Evolutionary conservation across 2,329 filamentous ascomycete species (phyloP), one percentile per base, ranked within the genome.

Genomic region (Blastomyces emzantsi): DNA sequence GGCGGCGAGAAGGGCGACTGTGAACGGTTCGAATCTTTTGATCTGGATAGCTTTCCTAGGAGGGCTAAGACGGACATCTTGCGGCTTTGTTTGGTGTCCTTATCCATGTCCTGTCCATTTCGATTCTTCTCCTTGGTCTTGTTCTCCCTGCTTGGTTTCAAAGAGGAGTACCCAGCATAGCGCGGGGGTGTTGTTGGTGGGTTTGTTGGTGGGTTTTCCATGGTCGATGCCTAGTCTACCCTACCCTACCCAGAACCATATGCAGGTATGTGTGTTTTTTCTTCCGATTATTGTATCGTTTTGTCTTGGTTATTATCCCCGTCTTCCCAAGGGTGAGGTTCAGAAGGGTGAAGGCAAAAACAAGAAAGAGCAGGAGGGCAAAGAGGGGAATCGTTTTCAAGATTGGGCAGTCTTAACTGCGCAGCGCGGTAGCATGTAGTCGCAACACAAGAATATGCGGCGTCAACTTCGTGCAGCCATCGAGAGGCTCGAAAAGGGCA

Each of bases 31-130:
- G 57, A 30, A 8, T 41, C 33, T 47, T 4, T 36, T 13, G 57
- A 60, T 8, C 15, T 60, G 41, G 57, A 60, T 30, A 60, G 22
- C 19, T 60, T 60, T 43, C 57, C 43, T 19, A 60, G 41, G 41
- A 60, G 57, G 43, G 25, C 19, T 17, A 60, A n/a, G 28, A 60
- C 19, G 22, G 43, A 36, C 17, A 6, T 30, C 30, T 60, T 60
- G 43, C 57, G 41, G 22, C 17, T 17, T 25, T 59, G 33, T 19
- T 47, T 59, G 57, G n/a, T 45, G 22, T 30, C 22, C 41, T 28
- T 51, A 22, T 6, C 22, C 13, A 49, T 60, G 17, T 49, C 28
- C 17, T 28, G 13, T 45, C 17, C n/a, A 22, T 47, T 22, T 45
- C 8, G n/a, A 60, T 11, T 22, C 25, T 41, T 41, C 17, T 25